phyloP scores from a whole-genome alignment of 208 protist species.

The Crithidia fasciculata region DNA sequence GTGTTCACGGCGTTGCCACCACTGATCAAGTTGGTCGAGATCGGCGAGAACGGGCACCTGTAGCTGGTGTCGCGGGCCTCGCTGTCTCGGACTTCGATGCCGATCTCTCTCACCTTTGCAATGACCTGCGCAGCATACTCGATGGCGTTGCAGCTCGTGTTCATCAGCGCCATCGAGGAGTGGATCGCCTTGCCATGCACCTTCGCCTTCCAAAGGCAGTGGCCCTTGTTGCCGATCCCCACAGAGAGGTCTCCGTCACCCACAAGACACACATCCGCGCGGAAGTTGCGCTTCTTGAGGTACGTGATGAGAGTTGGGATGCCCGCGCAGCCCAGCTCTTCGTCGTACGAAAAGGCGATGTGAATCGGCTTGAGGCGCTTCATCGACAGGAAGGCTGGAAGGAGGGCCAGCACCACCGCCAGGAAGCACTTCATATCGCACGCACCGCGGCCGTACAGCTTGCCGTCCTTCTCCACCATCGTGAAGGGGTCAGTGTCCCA shows the following conservation, averaged over 20 bases:
- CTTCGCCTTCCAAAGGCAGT: constrained; percentile 20
- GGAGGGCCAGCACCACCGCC: constrained; percentile 45
- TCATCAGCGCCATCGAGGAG: constrained; percentile 49
- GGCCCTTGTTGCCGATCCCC: constrained; percentile 5
- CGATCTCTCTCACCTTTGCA: constrained; percentile 36
- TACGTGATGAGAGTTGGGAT: constrained; percentile 44
- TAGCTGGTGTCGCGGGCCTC: constrained; percentile 30
- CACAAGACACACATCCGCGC: constrained; percentile 52
- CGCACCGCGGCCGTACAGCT: constrained; percentile 58
- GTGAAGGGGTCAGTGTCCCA: constrained; percentile 62
- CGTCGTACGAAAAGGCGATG: constrained; percentile 56
- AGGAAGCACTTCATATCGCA: constrained; percentile 77
- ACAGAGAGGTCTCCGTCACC: constrained; percentile 23
- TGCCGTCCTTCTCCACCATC: constrained; percentile 53
- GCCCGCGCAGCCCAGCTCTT: constrained; percentile 52
- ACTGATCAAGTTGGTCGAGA: constrained; percentile 45
- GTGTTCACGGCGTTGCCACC: constrained; percentile 58
- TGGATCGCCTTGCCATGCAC: constrained; percentile 50
- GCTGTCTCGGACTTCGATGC: constrained; percentile 36
- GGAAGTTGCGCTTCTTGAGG: constrained; percentile 35
- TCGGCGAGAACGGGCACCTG: constrained; percentile 31
- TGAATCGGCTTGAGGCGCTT: constrained; percentile 55
- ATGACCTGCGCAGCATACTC: constrained; percentile 48
- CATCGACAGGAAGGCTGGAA: constrained; percentile 40
- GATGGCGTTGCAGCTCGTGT: constrained; percentile 48